A percentile compares a stretch with the other conserved stretches of the same genome.
These are phyloP conservation scores for Pyricularia grisea DNA, from an alignment of 2,329 filamentous ascomycete species.

Conservation along the genomic window DNA sequence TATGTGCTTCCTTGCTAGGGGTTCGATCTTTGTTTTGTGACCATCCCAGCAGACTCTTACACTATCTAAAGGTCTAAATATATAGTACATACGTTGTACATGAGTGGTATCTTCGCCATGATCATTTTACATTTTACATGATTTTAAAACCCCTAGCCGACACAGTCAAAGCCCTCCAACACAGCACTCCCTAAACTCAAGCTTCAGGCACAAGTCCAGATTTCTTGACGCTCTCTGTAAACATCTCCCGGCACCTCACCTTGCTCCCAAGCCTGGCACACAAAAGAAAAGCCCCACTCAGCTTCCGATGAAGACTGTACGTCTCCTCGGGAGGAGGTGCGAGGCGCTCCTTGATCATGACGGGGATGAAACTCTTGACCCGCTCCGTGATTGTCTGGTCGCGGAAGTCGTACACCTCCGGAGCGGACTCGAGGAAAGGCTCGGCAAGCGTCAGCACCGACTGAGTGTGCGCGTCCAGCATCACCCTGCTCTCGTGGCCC, in stretches of 20 bases:
- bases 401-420: conserved; percentile 81
- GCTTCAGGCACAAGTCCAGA: conserved; percentile 13
- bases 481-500: conserved; percentile 72
- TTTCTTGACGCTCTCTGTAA: conserved; percentile 45
- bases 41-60: background rate
- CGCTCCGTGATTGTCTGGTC: conserved; percentile 95
- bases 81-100: background rate
- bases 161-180: background rate
- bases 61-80: background rate
- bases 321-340: conserved; percentile 95
- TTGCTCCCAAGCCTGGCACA: conserved; percentile 79
- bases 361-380: conserved; percentile 76
- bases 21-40: background rate
- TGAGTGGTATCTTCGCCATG: background rate
- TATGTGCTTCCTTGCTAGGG: background rate
- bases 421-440: conserved; percentile 69
- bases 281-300: conserved; percentile 89
- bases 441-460: conserved; percentile 87
- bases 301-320: conserved; percentile 87
- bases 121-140: background rate
- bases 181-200: background rate
- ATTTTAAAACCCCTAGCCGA: background rate
- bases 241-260: conserved; percentile 74
- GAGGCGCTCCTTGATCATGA: conserved; percentile 85
- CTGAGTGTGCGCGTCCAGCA: conserved; percentile 85